A percentile compares a stretch with the other conserved stretches of the same genome.
phyloP scores from a whole-genome alignment of 2,329 filamentous ascomycete species.

The Raffaelea arxii region DNA sequence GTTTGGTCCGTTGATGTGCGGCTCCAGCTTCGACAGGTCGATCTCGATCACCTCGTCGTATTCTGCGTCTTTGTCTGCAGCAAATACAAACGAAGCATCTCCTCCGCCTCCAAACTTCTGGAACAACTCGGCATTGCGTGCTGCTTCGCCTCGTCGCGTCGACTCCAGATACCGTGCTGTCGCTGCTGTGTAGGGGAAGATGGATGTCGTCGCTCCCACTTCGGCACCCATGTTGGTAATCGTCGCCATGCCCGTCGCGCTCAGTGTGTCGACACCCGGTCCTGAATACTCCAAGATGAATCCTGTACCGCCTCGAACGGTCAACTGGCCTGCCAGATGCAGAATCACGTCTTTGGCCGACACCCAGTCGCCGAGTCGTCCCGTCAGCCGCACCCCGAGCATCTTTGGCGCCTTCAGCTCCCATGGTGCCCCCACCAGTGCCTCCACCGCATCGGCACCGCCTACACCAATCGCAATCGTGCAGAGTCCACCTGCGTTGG shows the following conservation, averaged over 20 bases:
- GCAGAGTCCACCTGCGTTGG: slow-evolving; percentile 89
- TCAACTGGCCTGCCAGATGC: slow-evolving; percentile 77
- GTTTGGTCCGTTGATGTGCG: slow-evolving; percentile 94
- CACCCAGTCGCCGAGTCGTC: slow-evolving; percentile 80
- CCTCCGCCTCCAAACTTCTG: slow-evolving; percentile 38
- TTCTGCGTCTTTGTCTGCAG: slow-evolving; percentile 68
- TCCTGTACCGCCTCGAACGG: slow-evolving; percentile 87
- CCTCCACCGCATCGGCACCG: slow-evolving; percentile 94
- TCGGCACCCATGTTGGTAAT: slow-evolving; percentile 81
- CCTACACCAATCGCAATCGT: slow-evolving; percentile 95
- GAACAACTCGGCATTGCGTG: slow-evolving; percentile 53
- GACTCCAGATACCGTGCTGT: slow-evolving; percentile 80
- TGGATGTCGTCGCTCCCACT: slow-evolving; percentile 88
- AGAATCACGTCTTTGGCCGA: slow-evolving; percentile 95
- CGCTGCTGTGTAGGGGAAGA: slow-evolving; percentile 83
- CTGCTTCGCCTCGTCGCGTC: slow-evolving; percentile 67
- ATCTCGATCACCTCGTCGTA: slow-evolving; percentile 91
- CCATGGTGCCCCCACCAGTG: slow-evolving; percentile 92
- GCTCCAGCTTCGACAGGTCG: slow-evolving; percentile 81
- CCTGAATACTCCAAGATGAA: slow-evolving; percentile 94
- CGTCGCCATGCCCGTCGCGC: slow-evolving; percentile 88
- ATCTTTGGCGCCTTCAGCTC: slow-evolving; percentile 92
- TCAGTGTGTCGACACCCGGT: slow-evolving; percentile 78
- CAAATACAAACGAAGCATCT: slow-evolving; percentile 53
- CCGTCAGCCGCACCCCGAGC: slow-evolving; percentile 74